These are phyloP conservation scores for Nothophoma quercina DNA, from an alignment of 2,329 filamentous ascomycete species.

Conservation along the genomic window DNA sequence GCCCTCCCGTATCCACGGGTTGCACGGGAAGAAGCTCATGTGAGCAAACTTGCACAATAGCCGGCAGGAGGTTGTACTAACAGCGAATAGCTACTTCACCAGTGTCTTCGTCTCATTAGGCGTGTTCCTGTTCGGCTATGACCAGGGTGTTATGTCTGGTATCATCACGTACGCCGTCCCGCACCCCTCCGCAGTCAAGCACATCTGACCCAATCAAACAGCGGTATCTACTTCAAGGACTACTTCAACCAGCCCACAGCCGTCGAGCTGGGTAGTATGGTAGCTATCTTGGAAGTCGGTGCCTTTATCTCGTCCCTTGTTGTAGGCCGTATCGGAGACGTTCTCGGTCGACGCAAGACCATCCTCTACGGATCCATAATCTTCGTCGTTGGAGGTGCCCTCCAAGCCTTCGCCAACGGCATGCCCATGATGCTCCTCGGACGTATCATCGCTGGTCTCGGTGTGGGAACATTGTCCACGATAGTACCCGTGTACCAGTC, in stretches of 20 bases:
- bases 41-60: slow-evolving; percentile 55
- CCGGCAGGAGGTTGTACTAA: slow-evolving; percentile 15
- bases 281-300: slow-evolving; percentile 93
- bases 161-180: slow-evolving; percentile 68
- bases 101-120: slow-evolving; percentile 88
- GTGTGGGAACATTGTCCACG: slow-evolving; percentile 59
- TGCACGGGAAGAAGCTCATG: slow-evolving; percentile 95
- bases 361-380: slow-evolving; percentile 93
- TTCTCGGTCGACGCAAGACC: slow-evolving; percentile 86
- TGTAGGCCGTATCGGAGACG: slow-evolving; percentile 88
- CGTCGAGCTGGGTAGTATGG: slow-evolving; percentile 94
- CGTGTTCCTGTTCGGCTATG: slow-evolving; percentile 89
- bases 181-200: slow-evolving; percentile 27
- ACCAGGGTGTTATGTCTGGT: slow-evolving; percentile 87
- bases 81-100: slow-evolving; percentile 82
- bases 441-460: slow-evolving; percentile 59
- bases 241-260: slow-evolving; percentile 90
- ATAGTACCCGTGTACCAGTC: slow-evolving; percentile 63
- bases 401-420: slow-evolving; percentile 81
- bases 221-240: slow-evolving; percentile 85
- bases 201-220: slow-evolving; percentile 53
- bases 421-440: slow-evolving; percentile 83
- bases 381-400: slow-evolving; percentile 82
- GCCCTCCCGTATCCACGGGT: slow-evolving; percentile 79
- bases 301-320: slow-evolving; percentile 88